Conservation (phyloP, 768 basidiomycete genomes). For the Tylopilus sp. region DNA sequence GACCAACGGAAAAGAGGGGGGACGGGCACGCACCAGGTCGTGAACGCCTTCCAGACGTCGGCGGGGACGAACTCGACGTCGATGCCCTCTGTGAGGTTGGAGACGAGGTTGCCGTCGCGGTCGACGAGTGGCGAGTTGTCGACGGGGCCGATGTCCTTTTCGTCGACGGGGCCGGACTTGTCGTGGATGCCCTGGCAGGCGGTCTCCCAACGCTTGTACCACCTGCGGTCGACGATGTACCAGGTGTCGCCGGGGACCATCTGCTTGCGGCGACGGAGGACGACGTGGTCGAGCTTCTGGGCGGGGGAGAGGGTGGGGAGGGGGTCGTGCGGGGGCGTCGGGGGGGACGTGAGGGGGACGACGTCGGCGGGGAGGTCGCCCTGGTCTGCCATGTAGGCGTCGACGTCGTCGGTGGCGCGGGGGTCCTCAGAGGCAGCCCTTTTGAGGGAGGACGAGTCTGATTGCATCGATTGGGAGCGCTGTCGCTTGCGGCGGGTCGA, state of each 20-base stretch:
- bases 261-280: conserved; percentile 40
- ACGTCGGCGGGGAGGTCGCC: conserved; percentile 35
- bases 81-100: conserved; percentile 53
- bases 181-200: conserved; percentile 67
- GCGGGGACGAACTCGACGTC: conserved; percentile 76
- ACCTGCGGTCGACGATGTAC: conserved; percentile 68
- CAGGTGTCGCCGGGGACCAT: conserved; percentile 71
- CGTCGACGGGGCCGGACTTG: conserved; percentile 62
- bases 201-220: conserved; percentile 75
- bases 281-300: conserved; percentile 52
- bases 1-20: neutral
- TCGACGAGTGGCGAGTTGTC: conserved; percentile 70
- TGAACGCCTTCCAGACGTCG: conserved; percentile 65
- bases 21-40: conserved; percentile 46
- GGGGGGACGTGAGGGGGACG: conserved; percentile 23
- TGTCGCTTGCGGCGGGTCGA: conserved; percentile 57
- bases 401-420: conserved; percentile 50
- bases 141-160: conserved; percentile 67
- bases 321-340: conserved; percentile 24
- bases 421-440: conserved; percentile 64
- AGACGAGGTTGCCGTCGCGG: conserved; percentile 41
- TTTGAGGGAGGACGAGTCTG: conserved; percentile 73
- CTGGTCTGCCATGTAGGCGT: conserved; percentile 64
- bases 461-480: conserved; percentile 73
- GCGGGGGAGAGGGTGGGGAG: conserved; percentile 31